A percentile compares a stretch with the other conserved stretches of the same genome.
Conservation (phyloP, 345 rosid genomes). For the Eucalyptus cloeziana region DNA sequence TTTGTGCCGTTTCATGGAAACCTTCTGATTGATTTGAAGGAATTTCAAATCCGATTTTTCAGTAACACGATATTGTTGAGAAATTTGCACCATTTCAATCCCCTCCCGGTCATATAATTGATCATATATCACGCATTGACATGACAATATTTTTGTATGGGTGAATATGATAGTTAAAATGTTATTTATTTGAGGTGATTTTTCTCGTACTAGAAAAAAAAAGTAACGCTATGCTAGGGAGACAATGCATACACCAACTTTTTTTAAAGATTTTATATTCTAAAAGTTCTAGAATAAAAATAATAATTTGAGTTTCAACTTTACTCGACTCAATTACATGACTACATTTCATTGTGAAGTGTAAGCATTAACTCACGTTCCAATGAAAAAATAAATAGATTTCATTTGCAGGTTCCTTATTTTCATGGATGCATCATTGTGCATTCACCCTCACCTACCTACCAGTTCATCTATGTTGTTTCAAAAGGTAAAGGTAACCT, state of each 20-base stretch:
- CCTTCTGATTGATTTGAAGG: background rate
- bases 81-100: background rate
- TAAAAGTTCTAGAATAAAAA: too few relatives aligned
- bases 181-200: background rate
- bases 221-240: background rate
- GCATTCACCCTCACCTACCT: accelerated
- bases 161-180: accelerated
- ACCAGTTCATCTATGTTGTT: accelerated
- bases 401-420: accelerated
- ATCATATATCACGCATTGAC: accelerated
- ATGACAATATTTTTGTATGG: accelerated
- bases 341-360: accelerated
- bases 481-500: background rate
- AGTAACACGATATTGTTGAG: background rate
- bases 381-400: background rate
- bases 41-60: background rate
- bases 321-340: accelerated
- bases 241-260: background rate
- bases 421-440: background rate
- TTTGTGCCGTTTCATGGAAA: accelerated
- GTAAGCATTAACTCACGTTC: background rate
- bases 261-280: too few relatives aligned
- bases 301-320: background rate
- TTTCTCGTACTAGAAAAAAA: background rate
- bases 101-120: background rate